Percentiles rank a stretch among this genome's conserved stretches.
These are phyloP conservation scores for Wickerhamomyces kurtzmanii DNA, from an alignment of 805 yeast genomes.

Conservation along the genomic window DNA sequence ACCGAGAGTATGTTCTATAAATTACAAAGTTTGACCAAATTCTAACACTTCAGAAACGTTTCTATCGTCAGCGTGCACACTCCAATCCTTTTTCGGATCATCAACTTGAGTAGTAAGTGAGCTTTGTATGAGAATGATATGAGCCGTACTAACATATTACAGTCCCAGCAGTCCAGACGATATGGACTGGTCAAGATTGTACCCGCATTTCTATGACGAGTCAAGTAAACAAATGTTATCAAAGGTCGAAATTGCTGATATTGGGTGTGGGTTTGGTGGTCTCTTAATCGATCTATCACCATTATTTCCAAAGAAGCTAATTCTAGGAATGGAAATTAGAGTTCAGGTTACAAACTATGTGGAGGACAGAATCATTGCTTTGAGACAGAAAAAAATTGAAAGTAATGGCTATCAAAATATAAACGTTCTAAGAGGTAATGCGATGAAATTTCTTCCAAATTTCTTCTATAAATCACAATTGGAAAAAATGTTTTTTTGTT, in stretches of 20 bases:
- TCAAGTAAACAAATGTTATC: slow-evolving; percentile 30
- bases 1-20: slow-evolving; percentile 4
- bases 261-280: slow-evolving; percentile 98
- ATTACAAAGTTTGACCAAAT: slow-evolving; percentile 29
- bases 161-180: slow-evolving; percentile 67
- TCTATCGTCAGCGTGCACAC: slow-evolving; percentile 94
- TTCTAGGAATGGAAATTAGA: slow-evolving; percentile 94
- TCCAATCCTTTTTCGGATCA: slow-evolving; percentile 97
- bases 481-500: slow-evolving; percentile 91
- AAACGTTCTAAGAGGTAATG: slow-evolving; percentile 86
- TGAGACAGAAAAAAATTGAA: slow-evolving; percentile 38
- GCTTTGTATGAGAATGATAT: too few species aligned
- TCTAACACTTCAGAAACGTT: slow-evolving; percentile 81
- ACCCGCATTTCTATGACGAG: slow-evolving; percentile 48
- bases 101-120: slow-evolving; percentile 79
- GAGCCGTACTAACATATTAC: too few species aligned
- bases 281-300: slow-evolving; percentile 72
- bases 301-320: slow-evolving; percentile 59
- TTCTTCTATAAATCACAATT: slow-evolving; percentile 79
- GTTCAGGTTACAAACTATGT: slow-evolving; percentile 97
- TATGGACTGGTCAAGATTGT: slow-evolving; percentile 82
- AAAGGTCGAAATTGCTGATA: slow-evolving; percentile 81
- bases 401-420: slow-evolving; percentile 63
- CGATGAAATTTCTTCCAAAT: slow-evolving; percentile 95
- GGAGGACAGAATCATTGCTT: slow-evolving; percentile 87